Base-by-base conservation (phyloP, 306 rosid genomes). In the Rosa persica region DNA sequence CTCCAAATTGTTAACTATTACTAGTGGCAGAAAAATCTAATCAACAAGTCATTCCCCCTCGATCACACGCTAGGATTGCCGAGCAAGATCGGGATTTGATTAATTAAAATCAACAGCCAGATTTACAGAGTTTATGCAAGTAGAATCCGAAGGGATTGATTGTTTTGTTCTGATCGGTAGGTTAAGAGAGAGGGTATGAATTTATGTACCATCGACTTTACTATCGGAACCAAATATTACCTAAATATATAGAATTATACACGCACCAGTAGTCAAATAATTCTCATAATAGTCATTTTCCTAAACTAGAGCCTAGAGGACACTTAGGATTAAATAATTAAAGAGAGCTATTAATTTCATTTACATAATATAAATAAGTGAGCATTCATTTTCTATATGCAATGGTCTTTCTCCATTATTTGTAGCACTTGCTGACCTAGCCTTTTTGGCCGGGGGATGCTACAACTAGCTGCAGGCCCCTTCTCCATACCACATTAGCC, bases 361-460 rank as follows among this genome's bases (percentile, higher is more conserved):
- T 55, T 25, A 25, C 66, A 51, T 43, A 30, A 17, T 4, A 27
- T 13, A 61, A 1, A 25, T 23, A 69, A 11, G 1, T 6, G 6
- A 61, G 57, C 58, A 47, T 23, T 23, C 16, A 23, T 13, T 13
- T 23, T 27, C 42, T 17, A 62, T 62, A 36, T 27, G 68, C 68
- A n/a, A 12, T 1, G 51, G 46, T 2, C 15, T 19, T 62, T 48
- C 61, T 15, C 23, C 27, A 47, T 73, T 42, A n/a, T 51, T 72
- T n/a, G 76, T 25, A 46, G 76, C 66, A 15, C 48, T 58, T 9
- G 17, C 60, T 78, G 70, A 72, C 74, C 43, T 69, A 23, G 27
- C 7, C 62, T 19, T 49, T 19, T 39, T 38, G 8, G 73, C 10
- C 0, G 34, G 20, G 65, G 17, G 11, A 19, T 34, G 6, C 43